These are phyloP conservation scores for Schizochytrium sp. DNA, from an alignment of 108 stramenopile species.

Conservation along the genomic window DNA sequence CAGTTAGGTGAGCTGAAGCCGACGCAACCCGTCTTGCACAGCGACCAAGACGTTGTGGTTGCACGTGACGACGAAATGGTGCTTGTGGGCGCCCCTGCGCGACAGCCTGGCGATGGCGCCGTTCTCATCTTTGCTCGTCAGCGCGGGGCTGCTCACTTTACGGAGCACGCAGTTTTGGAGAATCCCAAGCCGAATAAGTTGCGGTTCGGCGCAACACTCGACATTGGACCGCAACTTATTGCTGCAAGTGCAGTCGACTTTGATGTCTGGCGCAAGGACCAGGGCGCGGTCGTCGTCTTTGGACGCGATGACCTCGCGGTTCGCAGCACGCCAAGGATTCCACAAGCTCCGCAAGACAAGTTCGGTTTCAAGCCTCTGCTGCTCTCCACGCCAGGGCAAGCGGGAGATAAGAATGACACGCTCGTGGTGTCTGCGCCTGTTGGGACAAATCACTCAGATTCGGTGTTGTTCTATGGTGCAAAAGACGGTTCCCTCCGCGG, in stretches of 20 bases:
- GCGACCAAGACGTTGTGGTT: background rate
- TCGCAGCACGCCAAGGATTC: background rate
- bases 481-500: background rate
- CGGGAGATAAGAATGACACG: background rate
- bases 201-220: background rate
- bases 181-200: background rate
- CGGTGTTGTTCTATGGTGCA: background rate
- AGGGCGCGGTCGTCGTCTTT: background rate
- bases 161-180: background rate
- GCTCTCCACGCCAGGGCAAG: background rate
- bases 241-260: background rate
- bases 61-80: background rate
- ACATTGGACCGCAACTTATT: background rate
- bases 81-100: background rate
- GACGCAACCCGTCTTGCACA: background rate
- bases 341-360: background rate
- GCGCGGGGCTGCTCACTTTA: background rate
- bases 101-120: background rate
- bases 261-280: background rate
- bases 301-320: no score
- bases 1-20: background rate
- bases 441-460: background rate
- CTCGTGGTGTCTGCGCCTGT: background rate
- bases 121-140: background rate
- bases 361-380: background rate